Evolutionary conservation across 2,329 filamentous ascomycete species (phyloP).

Genomic region (Fusarium camptoceras): DNA sequence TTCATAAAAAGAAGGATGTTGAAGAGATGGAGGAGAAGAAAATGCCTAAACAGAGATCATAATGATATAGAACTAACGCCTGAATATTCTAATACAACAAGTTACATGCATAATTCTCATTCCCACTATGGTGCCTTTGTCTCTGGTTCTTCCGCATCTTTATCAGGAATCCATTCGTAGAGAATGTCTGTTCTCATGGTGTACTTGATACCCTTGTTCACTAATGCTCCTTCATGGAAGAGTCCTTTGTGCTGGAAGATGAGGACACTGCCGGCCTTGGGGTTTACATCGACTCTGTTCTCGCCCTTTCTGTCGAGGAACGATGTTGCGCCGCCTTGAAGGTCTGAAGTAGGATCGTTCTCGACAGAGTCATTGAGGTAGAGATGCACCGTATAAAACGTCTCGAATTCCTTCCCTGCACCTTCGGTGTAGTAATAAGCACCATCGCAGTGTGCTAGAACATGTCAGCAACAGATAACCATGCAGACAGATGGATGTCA

Average conservation of each 20-base stretch:
- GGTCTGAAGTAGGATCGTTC: slow-evolving; percentile 39
- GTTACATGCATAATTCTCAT: background rate
- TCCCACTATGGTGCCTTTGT: slow-evolving; percentile 10
- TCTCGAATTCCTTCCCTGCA: slow-evolving; percentile 54
- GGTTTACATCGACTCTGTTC: slow-evolving; percentile 63
- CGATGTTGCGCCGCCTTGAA: slow-evolving; percentile 66
- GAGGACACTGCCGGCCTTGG: slow-evolving; percentile 67
- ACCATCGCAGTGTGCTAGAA: slow-evolving; percentile 74
- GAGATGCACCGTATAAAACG: slow-evolving; percentile 67
- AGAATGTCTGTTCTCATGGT: slow-evolving; percentile 68
- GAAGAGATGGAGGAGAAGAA: slow-evolving; percentile 84
- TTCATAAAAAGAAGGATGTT: slow-evolving; percentile 90
- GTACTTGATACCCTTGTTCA: slow-evolving; percentile 65
- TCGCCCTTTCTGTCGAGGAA: slow-evolving; percentile 61
- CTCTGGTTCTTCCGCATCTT: background rate
- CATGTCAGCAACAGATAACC: background rate
- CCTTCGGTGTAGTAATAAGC: slow-evolving; percentile 67
- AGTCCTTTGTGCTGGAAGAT: slow-evolving; percentile 68
- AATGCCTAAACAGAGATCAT: slow-evolving; percentile 54
- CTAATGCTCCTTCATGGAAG: slow-evolving; percentile 65
- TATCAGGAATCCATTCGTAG: slow-evolving; percentile 54
- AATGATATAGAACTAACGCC: slow-evolving; percentile 5
- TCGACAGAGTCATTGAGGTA: slow-evolving; percentile 54
- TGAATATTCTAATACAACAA: slow-evolving; percentile 10
- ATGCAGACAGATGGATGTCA: background rate